Percentiles rank a stretch among this genome's conserved stretches.
Evolutionary conservation across 2,329 filamentous ascomycete genomes (phyloP).

Genomic region (Canariomyces notabilis): DNA sequence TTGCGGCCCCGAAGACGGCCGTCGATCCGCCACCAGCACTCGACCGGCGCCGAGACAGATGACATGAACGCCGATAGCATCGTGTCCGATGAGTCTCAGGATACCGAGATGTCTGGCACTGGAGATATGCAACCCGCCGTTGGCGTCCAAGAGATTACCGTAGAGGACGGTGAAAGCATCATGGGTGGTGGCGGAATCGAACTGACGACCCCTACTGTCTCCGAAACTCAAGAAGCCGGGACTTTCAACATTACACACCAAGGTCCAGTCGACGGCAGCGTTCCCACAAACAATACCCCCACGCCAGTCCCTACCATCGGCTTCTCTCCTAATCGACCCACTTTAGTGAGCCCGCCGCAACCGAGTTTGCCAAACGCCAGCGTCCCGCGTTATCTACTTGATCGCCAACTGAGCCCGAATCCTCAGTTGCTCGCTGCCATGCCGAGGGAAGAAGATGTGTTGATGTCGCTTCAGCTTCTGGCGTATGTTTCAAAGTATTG

Average conservation of each 20-base stretch:
- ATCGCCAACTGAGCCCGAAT: slow-evolving; percentile 64
- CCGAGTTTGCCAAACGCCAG: slow-evolving; percentile 66
- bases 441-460: slow-evolving; percentile 93
- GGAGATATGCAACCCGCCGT: slow-evolving; percentile 76
- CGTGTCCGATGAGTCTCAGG: slow-evolving; percentile 70
- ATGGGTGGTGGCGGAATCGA: slow-evolving; percentile 70
- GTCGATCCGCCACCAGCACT: slow-evolving; percentile 84
- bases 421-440: slow-evolving; percentile 79
- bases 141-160: slow-evolving; percentile 74
- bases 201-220: slow-evolving; percentile 70
- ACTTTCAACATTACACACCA: slow-evolving; percentile 93
- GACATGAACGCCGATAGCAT: slow-evolving; percentile 81
- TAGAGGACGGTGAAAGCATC: slow-evolving; percentile 76
- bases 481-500: slow-evolving; percentile 99
- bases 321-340: slow-evolving; percentile 67
- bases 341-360: slow-evolving; percentile 66
- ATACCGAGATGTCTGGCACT: slow-evolving; percentile 73
- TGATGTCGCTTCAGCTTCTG: slow-evolving; percentile 94
- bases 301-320: slow-evolving; percentile 62
- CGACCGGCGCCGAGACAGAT: slow-evolving; percentile 75
- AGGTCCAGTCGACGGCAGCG: slow-evolving; percentile 76
- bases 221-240: slow-evolving; percentile 79
- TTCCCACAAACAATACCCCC: slow-evolving; percentile 66
- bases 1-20: slow-evolving; percentile 64
- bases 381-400: slow-evolving; percentile 73